phyloP scores from a whole-genome alignment of 768 basidiomycete genomes.

The Fomitopsis serialis region DNA sequence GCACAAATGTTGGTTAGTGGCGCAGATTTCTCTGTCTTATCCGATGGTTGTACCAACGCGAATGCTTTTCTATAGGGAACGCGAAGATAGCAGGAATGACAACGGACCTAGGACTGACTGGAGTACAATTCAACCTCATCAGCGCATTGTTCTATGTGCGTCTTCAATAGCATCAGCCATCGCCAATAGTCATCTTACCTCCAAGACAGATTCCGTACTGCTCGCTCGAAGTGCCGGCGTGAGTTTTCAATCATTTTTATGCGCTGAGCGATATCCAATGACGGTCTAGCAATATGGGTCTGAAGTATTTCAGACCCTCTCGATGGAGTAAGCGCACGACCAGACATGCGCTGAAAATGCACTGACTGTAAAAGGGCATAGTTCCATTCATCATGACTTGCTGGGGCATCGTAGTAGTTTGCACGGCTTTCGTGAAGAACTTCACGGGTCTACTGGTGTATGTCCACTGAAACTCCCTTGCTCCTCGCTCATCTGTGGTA shows the following conservation, averaged over 20 bases:
- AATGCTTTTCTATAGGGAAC: background rate
- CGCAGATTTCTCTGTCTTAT: too few species aligned
- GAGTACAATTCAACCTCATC: constrained; percentile 6
- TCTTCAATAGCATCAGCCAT: background rate
- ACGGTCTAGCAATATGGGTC: constrained; percentile 2
- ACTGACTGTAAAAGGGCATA: background rate
- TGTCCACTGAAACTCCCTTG: too few species aligned
- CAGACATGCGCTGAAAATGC: background rate
- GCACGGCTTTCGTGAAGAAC: constrained; percentile 7
- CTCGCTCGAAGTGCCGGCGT: constrained; percentile 7
- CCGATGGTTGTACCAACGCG: background rate
- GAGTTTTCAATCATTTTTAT: background rate
- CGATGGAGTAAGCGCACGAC: background rate
- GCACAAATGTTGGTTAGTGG: constrained; percentile 6
- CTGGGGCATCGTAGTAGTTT: constrained; percentile 4
- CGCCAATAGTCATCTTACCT: background rate
- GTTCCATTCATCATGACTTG: constrained; percentile 9
- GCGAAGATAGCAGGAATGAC: constrained; percentile 7
- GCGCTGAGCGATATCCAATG: background rate
- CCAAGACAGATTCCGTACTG: constrained; percentile 6
- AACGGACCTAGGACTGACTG: constrained; percentile 3
- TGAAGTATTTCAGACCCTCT: constrained; percentile 6
- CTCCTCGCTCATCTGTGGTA: background rate
- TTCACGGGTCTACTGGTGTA: constrained; percentile 5
- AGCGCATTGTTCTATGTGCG: constrained; percentile 7